Base-by-base conservation (phyloP, 345 rosid genomes). In the Anastatica hierochuntica region DNA sequence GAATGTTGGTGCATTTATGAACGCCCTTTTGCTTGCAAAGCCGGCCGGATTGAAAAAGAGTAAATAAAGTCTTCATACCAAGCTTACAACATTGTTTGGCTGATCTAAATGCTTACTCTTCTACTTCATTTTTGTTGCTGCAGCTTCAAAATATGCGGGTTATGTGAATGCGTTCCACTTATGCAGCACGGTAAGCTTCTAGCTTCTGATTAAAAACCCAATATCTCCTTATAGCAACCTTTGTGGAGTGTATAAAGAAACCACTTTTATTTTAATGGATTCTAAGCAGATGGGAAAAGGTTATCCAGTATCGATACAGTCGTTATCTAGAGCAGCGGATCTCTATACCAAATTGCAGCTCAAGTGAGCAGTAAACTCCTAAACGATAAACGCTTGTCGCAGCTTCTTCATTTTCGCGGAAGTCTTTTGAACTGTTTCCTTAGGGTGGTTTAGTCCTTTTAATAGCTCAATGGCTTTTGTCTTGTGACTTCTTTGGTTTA, bases 31-130 rank as follows among this genome's bases (percentile, higher is more conserved):
- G 60, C 82, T 67, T 53, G 88, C 98, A 30, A 92, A 92, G 72
- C 98, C 98, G 33, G 82, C 90, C 1, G 98, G 98, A 56, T 74
- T 92, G 58, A 92, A 92, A 75, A 92, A 92, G 76, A 79, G 98
- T 92, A 69, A 24, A 72, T 7, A 48, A 53, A 11, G 6, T 3
- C 5, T 3, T 39, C 52, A 13, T 21, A 47, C 31, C n/a, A 2
- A 17, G 23, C 46, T 42, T 47, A 6, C 19, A 58, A 2, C 42
- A 11, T 35, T 18, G 49, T 44, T 43, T 59, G 30, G 56, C 6
- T 67, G 47, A 33, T 33, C 10, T 33, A 26, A 33, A 12, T 53
- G 14, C 44, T 67, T 54, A 43, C 6, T 10, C 24, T 62, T 34
- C 39, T n/a, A n/a, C n/a, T n/a, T n/a, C n/a, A n/a, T n/a, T 14